Evolutionary conservation across 257 asterid genomes (phyloP), one percentile per base, ranked within the genome.

Genomic region (Catharanthus roseus): DNA sequence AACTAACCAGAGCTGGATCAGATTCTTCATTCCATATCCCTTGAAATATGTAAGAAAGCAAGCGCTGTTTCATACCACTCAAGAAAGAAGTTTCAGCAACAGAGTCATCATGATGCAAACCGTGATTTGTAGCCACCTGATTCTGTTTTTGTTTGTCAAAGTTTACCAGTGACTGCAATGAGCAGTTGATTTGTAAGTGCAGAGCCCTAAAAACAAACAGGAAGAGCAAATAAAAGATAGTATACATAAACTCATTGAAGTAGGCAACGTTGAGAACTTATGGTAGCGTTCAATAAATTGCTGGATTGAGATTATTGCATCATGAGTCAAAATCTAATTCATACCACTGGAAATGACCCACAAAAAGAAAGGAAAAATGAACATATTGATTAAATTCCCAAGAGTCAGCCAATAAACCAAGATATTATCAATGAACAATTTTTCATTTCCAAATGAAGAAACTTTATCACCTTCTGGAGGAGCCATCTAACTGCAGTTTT

Each of bases 11-110:
- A 71, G 83, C 71, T 56, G 85, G 96, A 78, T 95, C 96, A 39
- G 81, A 86, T 80, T 91, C 97, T 88, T 91, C 97, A 78, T 82
- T 86, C 97, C 99, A 89, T 79, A 91, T 86, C 73, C 96, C 93
- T 78, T 79, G 92, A 81, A 88, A 88, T 83, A 95, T 88, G 78
- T 89, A 91, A 73, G 97, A 91, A 81, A 95, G 97, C 84, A 95
- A 78, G 21, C 97, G 90, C 79, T 95, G 99, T 82, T 95, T 95
- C 67, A 91, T 82, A 68, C 97, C 97, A 70, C 88, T 84, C 82
- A 95, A 69, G 82, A 88, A 91, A 74, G 84, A 72, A 83, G 77
- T 86, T 67, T 82, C 96, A 1, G 72, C 82, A 73, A 65, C 70
- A 70, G 83, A 72, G 49, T 68, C 80, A 61, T 68, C 65, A 69